Base-by-base conservation (phyloP, 2,329 filamentous ascomycete genomes). In the Acephala macrosclerotiorum region DNA sequence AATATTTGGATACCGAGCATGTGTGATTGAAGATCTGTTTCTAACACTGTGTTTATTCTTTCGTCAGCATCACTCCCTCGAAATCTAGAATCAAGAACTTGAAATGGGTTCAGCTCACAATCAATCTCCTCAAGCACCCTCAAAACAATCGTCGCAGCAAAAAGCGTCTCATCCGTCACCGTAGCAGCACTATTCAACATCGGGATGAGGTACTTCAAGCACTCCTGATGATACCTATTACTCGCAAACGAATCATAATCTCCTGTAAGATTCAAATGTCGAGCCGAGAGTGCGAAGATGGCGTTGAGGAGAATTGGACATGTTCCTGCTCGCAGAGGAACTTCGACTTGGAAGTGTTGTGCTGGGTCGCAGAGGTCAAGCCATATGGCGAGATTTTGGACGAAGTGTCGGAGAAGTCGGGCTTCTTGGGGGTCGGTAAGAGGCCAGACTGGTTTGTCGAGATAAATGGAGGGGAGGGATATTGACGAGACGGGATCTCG, bases 101-200 rank as follows among this genome's bases (percentile, higher is more conserved):
- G 16, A n/a, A 45, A 11, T 18, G 22, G 25, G n/a, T 5, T 22
- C 1, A 29, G 56, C 64, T 59, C 60, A 72, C 70, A 51, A 38
- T 71, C 70, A 66, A 88, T 82, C 68, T 88, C 86, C 72, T 88
- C 85, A 22, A 86, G 79, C 1, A 85, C 83, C 1, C 86, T 79
- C 1, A 88, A 78, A 11, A 88, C 85, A 36, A 88, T 85, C 0
- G 82, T 84, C 0, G 85, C 84, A 0, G 85, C 84, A 38, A 87
- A 80, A 1, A 86, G 73, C 40, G 84, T 82, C 70, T 85, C 84
- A 65, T 85, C 83, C 18, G 80, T 75, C 1, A 81, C 77, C 2
- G 78, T 79, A 2, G 75, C 75, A 0, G 78, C 70, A 36, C 80
- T 77, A 42, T 79, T 79, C 25, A 84, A 74, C 74, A 82, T 80